phyloP scores from a whole-genome alignment of 1,139 yeast genomes.

The Geotrichum bryndzae region DNA sequence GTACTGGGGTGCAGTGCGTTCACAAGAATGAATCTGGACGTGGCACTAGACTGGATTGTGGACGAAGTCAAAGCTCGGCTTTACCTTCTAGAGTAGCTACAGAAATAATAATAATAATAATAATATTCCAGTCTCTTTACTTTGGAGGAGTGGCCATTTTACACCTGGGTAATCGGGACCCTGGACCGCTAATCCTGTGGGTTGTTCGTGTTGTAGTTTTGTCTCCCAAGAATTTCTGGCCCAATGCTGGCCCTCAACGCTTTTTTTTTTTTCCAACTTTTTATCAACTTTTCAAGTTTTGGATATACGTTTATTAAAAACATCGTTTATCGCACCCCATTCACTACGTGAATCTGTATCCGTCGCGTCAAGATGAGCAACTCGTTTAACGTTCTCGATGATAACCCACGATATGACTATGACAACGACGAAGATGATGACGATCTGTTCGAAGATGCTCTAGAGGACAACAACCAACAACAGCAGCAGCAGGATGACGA shows the following conservation, averaged over 20 bases:
- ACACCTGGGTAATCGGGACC: background rate
- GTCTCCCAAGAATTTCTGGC: background rate
- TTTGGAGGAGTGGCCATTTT: background rate
- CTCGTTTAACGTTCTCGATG: slow-evolving; percentile 13
- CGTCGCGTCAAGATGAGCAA: slow-evolving; percentile 4
- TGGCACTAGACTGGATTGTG: slow-evolving; percentile 49
- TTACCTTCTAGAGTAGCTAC: slow-evolving; percentile 32
- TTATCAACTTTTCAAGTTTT: background rate
- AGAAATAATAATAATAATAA: too few species aligned
- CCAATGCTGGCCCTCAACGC: background rate
- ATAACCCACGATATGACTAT: slow-evolving; percentile 12
- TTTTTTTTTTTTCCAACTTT: background rate
- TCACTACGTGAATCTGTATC: background rate
- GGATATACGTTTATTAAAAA: background rate
- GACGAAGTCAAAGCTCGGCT: slow-evolving; percentile 38
- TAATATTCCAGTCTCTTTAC: background rate
- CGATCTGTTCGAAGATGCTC: slow-evolving; percentile 30
- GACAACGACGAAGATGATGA: slow-evolving; percentile 28
- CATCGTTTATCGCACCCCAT: background rate
- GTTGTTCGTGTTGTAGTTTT: background rate
- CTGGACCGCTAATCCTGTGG: background rate
- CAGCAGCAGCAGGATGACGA: slow-evolving; percentile 19
- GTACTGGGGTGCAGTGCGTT: slow-evolving; percentile 51
- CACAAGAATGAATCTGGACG: slow-evolving; percentile 46
- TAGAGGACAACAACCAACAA: slow-evolving; percentile 24